Evolutionary conservation across 2,329 filamentous ascomycete species (phyloP), one percentile per base, ranked within the genome.

Genomic region (Cytospora piceicola): DNA sequence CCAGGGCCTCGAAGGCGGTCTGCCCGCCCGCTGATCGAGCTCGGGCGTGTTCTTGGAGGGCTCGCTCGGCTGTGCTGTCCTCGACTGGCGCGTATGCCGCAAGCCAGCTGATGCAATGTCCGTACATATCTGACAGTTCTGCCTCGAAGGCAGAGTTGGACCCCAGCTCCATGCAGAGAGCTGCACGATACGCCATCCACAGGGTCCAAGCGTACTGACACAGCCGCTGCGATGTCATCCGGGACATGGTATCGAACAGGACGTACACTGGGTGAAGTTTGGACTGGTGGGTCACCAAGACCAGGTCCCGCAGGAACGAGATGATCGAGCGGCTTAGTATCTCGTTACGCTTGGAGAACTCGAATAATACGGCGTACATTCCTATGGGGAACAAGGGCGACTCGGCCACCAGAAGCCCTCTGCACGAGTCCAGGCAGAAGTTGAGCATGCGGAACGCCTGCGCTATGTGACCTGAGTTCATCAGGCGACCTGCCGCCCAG

Each of bases 281-380:
- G 27, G 52, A 56, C 4, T 49, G 15, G 52, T 62, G 11, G 2
- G 49, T 12, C 36, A 62, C 60, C n/a, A 56, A 20, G 27, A 30
- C 53, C 8, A 62, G 52, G n/a, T 62, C 52, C 14, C 60, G 52
- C 60, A 62, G 60, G 60, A 62, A 62, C 12, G 4, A n/a, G 3
- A 62, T 22, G n/a, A 62, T 49, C 4, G 52, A 36, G 14, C 30
- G 8, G 34, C 27, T 49, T 27, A 56, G 27, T 12, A 24, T 29
- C 14, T 20, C 52, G 52, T 62, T 36, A 27, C 52, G 27, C 52
- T 62, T 62, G 52, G 60, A 62, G 60, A 62, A 62, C 52, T 62
- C 60, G 52, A 62, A 62, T 36, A 62, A 22, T 52, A 42, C 15
- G 24, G 36, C 52, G 52, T 62, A 62, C 27, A 62, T 62, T n/a